Evolutionary conservation across 2,329 filamentous ascomycete genomes (phyloP), one percentile per base, ranked within the genome.

Genomic region (Xylariaceae sp.): DNA sequence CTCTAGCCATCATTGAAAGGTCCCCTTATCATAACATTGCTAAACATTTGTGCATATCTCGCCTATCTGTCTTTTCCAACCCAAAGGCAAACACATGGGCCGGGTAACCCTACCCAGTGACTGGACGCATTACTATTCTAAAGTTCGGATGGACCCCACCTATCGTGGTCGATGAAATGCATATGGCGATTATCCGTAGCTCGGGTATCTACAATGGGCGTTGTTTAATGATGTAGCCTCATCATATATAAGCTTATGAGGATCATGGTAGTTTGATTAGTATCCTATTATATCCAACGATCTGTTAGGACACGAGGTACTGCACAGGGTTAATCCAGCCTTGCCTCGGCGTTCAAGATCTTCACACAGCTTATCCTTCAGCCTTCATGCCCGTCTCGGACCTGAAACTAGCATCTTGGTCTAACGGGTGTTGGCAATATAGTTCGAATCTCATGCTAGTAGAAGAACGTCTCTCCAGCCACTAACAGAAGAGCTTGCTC

Each of bases 301-400:
- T 54, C 37, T 23, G n/a, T 16, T 40, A 48, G 48, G 37, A 41
- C 23, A 26, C 18, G 23, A 45, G 29, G 23, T 32, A 55, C 44
- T 19, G 42, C 48, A 49, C 45, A 55, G 45, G 48, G 47, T 53
- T 51, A 20, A 41, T 54, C 57, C 37, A 56, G 40, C 50, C 50
- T 57, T 48, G 52, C 52, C 50, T 58, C 54, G 43, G 52, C 40
- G 42, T 56, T 51, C 40, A 23, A 48, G 54, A 42, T 58, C 51
- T 20, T 48, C 29, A 32, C 45, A 32, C 43, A 40, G 50, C 53
- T 40, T 50, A 44, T 42, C 40, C 42, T 40, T 56, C 47, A 58
- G 46, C 44, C 47, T 41, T 56, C 43, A 62, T 62, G 60, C 60
- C 57, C 60, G 60, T 60, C 52, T 62, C 60, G 60, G 60, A 60